phyloP scores from a whole-genome alignment of 495 filamentous ascomycete genomes.

The Trichoderma erinaceum region DNA sequence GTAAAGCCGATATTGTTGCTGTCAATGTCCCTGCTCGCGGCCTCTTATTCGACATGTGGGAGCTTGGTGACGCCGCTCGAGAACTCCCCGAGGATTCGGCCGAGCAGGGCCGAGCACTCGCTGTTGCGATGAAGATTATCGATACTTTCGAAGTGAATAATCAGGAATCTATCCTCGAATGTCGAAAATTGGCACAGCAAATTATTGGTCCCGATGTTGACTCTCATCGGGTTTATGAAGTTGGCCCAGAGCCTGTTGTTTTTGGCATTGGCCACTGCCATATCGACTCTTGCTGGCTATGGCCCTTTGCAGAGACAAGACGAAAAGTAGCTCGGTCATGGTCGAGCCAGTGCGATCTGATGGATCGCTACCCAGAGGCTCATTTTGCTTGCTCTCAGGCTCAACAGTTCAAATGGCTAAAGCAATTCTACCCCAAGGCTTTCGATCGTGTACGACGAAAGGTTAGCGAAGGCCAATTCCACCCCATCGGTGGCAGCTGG shows the following conservation, averaged over 20 bases:
- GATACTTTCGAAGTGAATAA: conserved; percentile 77
- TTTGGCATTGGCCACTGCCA: conserved; percentile 93
- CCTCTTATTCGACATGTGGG: conserved; percentile 89
- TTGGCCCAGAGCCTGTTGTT: conserved; percentile 64
- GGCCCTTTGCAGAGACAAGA: conserved; percentile 98
- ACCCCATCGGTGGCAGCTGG: conserved; percentile 95
- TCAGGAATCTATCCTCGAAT: conserved; percentile 68
- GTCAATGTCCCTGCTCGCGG: conserved; percentile 80
- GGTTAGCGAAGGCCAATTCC: conserved; percentile 84
- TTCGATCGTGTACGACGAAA: conserved; percentile 87
- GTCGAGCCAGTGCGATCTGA: conserved; percentile 89
- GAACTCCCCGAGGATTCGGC: conserved; percentile 75
- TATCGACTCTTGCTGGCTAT: conserved; percentile 96
- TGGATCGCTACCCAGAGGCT: conserved; percentile 92
- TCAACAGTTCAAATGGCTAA: conserved; percentile 97
- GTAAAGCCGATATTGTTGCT: conserved; percentile 77
- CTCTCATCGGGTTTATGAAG: conserved; percentile 77
- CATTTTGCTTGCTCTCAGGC: conserved; percentile 88
- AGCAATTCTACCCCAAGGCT: conserved; percentile 76
- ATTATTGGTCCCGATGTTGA: conserved; percentile 79
- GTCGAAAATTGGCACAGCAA: conserved; percentile 71
- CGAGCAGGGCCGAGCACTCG: conserved; percentile 80
- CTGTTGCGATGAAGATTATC: conserved; percentile 80
- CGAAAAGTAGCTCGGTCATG: conserved; percentile 93
- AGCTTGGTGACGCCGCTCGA: conserved; percentile 78